Percentiles rank a stretch among this genome's conserved stretches.
phyloP scores from a whole-genome alignment of 805 yeast genomes.

The Candida endomychidarum region DNA sequence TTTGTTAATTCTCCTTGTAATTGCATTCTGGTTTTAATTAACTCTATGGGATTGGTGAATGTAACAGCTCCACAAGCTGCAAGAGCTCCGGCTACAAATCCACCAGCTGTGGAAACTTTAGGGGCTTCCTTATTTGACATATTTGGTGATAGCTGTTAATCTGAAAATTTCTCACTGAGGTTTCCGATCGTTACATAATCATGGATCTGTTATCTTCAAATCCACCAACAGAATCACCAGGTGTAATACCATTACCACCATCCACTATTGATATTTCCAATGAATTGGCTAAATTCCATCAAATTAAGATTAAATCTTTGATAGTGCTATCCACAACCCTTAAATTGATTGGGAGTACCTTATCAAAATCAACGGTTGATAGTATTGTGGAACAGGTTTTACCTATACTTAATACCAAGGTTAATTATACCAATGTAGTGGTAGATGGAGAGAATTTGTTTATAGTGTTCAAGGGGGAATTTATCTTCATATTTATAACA shows the following conservation, averaged over 20 bases:
- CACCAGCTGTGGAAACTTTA: conserved; percentile 65
- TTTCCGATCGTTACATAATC: no score
- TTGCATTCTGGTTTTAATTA: conserved; percentile 95
- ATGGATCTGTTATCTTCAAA: no score
- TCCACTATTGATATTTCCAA: conserved; percentile 1
- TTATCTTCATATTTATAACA: conserved; percentile 13
- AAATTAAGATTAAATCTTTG: conserved; percentile 5
- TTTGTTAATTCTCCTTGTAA: conserved; percentile 86
- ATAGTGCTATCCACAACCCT: conserved; percentile 4
- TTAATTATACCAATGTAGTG: conserved; percentile 11
- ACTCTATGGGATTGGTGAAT: conserved; percentile 92
- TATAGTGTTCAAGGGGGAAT: conserved; percentile 11
- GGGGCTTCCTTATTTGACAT: conserved; percentile 16
- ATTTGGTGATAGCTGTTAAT: no score
- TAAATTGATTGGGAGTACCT: conserved; percentile 6
- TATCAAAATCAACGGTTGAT: neutral
- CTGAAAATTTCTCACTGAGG: conserved; percentile 3
- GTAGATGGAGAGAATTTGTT: conserved; percentile 7
- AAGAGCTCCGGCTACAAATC: conserved; percentile 84
- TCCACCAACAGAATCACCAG: neutral
- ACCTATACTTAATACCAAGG: conserved; percentile 10
- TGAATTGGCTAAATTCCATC: conserved; percentile 6
- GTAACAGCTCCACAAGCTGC: conserved; percentile 99
- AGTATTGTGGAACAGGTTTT: conserved; percentile 2
- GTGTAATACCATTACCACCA: neutral